Base-by-base conservation (phyloP, 2,329 filamentous ascomycete genomes). In the Thermothelomyces thermophilus region DNA sequence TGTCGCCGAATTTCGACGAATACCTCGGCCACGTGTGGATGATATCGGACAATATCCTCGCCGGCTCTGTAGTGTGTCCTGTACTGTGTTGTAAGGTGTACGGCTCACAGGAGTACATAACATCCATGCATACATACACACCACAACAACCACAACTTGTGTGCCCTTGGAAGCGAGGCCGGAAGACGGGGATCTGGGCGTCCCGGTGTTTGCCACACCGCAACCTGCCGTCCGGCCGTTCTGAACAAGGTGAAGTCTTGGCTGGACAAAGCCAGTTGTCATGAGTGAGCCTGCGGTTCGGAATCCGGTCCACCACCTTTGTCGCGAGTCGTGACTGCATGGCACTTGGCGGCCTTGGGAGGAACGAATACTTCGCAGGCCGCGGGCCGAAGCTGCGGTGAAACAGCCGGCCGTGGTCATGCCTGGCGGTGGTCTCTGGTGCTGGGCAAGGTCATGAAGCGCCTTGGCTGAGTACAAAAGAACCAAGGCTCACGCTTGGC, bases 1-100 rank as follows among this genome's bases (percentile, higher is more conserved):
- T 28, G 19, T 46, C 31, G 50, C 49, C 49, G 41, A 39, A n/a
- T 30, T 45, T 28, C 40, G 49, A 49, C 51, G 48, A 53, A 44
- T 51, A 37, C 39, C 30, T 51, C 37, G 34, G 30, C 53, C 53
- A 56, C 53, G 53, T 56, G 53, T 49, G 37, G 33, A 14, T 19
- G 17, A 28, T 10, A 30, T 33, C n/a, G n/a, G n/a, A n/a, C n/a
- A n/a, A n/a, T n/a, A n/a, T n/a, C n/a, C 19, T 33, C 31, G 26
- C 36, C 24, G n/a, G n/a, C n/a, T n/a, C n/a, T n/a, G n/a, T n/a
- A n/a, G n/a, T n/a, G n/a, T n/a, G n/a, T n/a, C n/a, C n/a, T n/a
- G n/a, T n/a, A n/a, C n/a, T n/a, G n/a, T n/a, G n/a, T n/a, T n/a
- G n/a, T n/a, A n/a, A n/a, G n/a, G n/a, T n/a, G n/a, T n/a, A n/a